Evolutionary conservation across 352 stramenopile genomes (phyloP).

Genomic region (Pythium grandisporangium): DNA sequence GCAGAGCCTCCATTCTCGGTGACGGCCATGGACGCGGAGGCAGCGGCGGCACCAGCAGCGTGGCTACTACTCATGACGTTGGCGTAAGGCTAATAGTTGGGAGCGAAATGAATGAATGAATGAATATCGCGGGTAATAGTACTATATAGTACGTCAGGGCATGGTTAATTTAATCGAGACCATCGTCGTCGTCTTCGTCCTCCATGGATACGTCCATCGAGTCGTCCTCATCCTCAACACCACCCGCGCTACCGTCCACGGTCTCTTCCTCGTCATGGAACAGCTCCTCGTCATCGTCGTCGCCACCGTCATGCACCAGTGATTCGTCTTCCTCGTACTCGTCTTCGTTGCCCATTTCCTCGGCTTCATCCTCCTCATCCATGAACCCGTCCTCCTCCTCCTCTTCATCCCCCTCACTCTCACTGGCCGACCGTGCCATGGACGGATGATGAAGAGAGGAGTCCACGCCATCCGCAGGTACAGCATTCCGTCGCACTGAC

Average conservation of each 20-base stretch:
- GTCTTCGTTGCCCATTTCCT: constrained; percentile 37
- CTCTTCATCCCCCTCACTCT: constrained; percentile 42
- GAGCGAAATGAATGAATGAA: not conserved
- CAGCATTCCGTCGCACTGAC: no score
- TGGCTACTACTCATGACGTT: not conserved
- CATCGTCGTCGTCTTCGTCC: not conserved
- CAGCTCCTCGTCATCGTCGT: constrained; percentile 6
- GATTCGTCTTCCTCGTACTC: constrained; percentile 31
- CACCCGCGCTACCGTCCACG: not conserved
- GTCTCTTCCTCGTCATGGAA: not conserved
- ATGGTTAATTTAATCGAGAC: not conserved
- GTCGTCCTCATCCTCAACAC: not conserved
- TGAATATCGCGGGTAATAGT: no score
- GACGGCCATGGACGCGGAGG: not conserved
- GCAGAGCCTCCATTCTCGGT: not conserved
- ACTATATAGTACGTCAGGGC: no score
- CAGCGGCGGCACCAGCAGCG: not conserved
- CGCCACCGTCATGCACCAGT: not conserved
- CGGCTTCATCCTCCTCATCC: constrained; percentile 45
- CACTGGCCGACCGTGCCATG: constrained; percentile 74
- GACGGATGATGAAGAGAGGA: no score
- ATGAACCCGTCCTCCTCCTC: constrained; percentile 53
- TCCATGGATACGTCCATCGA: not conserved
- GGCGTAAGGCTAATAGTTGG: not conserved
- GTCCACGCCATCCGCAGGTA: no score